phyloP scores from a whole-genome alignment of 1,284 basidiomycete species.

The Boletellus deceptivus region DNA sequence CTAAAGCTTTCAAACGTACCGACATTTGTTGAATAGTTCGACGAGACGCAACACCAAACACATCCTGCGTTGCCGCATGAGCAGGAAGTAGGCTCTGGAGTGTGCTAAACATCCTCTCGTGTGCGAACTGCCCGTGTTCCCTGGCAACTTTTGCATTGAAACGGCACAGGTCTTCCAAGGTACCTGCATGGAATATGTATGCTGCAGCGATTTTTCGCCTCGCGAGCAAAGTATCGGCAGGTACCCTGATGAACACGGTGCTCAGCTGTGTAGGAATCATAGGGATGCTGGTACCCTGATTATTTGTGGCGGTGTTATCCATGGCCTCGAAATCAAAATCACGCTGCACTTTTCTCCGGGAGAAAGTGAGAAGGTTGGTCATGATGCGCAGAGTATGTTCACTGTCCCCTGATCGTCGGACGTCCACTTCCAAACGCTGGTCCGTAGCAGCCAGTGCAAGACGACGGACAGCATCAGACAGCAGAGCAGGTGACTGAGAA shows the following conservation, averaged over 20 bases:
- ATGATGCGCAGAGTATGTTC: constrained; percentile 65
- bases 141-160: constrained; percentile 62
- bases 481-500: constrained; percentile 61
- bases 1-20: constrained; percentile 23
- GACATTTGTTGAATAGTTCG: constrained; percentile 46
- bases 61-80: constrained; percentile 17
- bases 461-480: constrained; percentile 66
- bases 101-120: constrained; percentile 71
- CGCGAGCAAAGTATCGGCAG: constrained; percentile 52
- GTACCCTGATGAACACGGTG: constrained; percentile 66
- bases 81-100: constrained; percentile 53
- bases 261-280: constrained; percentile 50
- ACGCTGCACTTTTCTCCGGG: constrained; percentile 45
- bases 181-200: constrained; percentile 54
- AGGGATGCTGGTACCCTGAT: constrained; percentile 35
- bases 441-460: constrained; percentile 61
- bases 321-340: constrained; percentile 33
- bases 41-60: constrained; percentile 30
- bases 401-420: constrained; percentile 43
- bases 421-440: constrained; percentile 37
- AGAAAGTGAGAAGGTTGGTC: constrained; percentile 68
- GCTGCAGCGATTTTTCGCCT: constrained; percentile 61
- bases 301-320: constrained; percentile 14
- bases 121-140: constrained; percentile 60
- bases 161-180: constrained; percentile 51